Evolutionary conservation across 2,329 filamentous ascomycete species (phyloP).

Genomic region (Paecilomyces sp.): DNA sequence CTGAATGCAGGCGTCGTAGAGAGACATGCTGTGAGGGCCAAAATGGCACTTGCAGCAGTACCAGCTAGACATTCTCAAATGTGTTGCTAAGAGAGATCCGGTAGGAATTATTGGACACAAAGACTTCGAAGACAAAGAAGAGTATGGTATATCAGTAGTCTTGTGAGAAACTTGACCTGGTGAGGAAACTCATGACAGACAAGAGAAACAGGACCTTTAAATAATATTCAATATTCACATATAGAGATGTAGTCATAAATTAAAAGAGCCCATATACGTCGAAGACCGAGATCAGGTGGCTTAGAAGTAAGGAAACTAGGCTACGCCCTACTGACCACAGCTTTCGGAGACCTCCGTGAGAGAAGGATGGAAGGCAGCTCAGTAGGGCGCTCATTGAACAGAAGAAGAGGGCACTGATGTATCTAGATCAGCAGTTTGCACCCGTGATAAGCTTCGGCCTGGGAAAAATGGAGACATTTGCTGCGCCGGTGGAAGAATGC

Average conservation of each 20-base stretch:
- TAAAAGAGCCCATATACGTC: not conserved
- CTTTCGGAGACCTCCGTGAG: not conserved
- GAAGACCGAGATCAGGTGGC: not conserved
- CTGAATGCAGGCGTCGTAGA: slow-evolving; percentile 19
- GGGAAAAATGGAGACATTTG: not conserved
- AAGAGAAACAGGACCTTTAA: not conserved
- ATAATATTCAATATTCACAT: not conserved
- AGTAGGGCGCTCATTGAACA: not conserved
- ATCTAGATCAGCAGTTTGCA: not conserved
- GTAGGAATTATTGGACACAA: not conserved
- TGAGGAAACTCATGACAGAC: not conserved
- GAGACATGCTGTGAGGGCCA: slow-evolving; percentile 21
- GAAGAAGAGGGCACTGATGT: not conserved
- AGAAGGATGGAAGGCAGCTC: not conserved
- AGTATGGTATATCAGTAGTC: not conserved
- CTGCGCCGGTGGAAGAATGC: not conserved
- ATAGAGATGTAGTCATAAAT: not conserved
- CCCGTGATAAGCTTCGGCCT: not conserved
- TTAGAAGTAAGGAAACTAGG: not conserved
- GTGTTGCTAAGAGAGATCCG: not conserved
- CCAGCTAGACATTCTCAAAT: slow-evolving; percentile 21
- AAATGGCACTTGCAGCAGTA: slow-evolving; percentile 26
- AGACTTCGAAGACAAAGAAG: not conserved
- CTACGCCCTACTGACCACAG: not conserved
- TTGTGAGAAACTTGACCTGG: not conserved